Evolutionary conservation across 768 basidiomycete species (phyloP), one percentile per base, ranked within the genome.

Genomic region (Flagelloscypha sp.): DNA sequence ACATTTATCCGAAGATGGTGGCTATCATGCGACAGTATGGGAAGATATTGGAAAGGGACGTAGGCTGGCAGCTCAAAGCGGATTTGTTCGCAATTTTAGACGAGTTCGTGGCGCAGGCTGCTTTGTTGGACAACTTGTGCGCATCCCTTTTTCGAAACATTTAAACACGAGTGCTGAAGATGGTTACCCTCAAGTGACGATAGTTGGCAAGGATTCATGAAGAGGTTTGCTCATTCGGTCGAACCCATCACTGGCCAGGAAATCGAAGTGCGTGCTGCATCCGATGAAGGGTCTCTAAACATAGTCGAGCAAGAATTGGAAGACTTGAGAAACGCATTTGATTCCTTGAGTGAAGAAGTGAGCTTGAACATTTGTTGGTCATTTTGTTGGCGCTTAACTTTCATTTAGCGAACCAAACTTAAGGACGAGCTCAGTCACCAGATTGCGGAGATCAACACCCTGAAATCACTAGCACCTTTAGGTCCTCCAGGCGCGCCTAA

Each of bases 261-360:
- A 33, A 55, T 83, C 13, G 66, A 77, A n/a, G 65, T 79, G 3
- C 68, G 62, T 31, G 52, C 64, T 11, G 57, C 58, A 0, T 59
- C 61, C 2, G 59, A 61, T 13, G 56, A 49, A 20, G 59, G 44
- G 19, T 47, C 62, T 1, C 62, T 48, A 27, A 53, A 59, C n/a
- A 46, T 71, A 1, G 65, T 77, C 24, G 66, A 77, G 25, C 67
- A 76, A 36, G 82, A 87, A 50, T 54, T 81, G 2, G 76, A 77
- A 41, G 57, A 57, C 3, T 59, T 89, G 28, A 70, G 75, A 8
- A 52, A 48, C 7, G 69, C 74, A 49, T 70, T 84, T 1, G 78
- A 83, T 21, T 66, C 74, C 34, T 66, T 88, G 3, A 74, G 58
- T 27, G 71, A 72, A 31, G 82, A 88, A 70, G 83, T 82, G 44